These are phyloP conservation scores for Entomortierella beljakovae DNA, from an alignment of 192 early-diverging fungal species.

Conservation along the genomic window DNA sequence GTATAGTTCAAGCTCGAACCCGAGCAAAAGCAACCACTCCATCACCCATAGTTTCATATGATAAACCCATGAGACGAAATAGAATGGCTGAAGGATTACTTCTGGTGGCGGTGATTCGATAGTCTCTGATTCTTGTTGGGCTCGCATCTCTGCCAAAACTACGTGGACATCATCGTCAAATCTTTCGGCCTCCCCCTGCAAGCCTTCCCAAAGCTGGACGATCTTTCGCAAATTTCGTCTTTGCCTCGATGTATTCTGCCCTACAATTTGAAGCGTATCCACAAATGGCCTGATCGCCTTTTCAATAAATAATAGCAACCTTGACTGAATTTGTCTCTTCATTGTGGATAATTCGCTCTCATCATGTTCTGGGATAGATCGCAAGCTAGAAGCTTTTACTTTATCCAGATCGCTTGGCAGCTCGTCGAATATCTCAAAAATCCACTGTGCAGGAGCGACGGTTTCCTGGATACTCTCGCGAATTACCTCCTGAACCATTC, in stretches of 20 bases:
- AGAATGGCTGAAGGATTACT: constrained; percentile 48
- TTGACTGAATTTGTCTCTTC: constrained; percentile 20
- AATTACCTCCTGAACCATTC: constrained; percentile 23
- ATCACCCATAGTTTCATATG: constrained; percentile 68
- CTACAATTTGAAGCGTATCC: constrained; percentile 63
- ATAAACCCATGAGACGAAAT: constrained; percentile 75
- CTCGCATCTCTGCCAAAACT: constrained; percentile 7
- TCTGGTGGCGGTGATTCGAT: not conserved
- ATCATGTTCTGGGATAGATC: constrained; percentile 15
- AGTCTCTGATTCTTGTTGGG: not conserved
- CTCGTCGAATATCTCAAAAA: constrained; percentile 19
- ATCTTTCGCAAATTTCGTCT: constrained; percentile 68
- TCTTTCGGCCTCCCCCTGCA: constrained; percentile 63
- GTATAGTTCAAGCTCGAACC: constrained; percentile 79
- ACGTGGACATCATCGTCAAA: constrained; percentile 37
- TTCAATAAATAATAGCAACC: constrained; percentile 16
- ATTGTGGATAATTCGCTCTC: not conserved
- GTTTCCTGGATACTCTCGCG: constrained; percentile 26
- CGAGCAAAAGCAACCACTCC: constrained; percentile 64
- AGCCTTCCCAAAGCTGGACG: constrained; percentile 65
- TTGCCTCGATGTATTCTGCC: constrained; percentile 72
- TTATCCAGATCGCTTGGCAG: not conserved
- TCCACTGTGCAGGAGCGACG: constrained; percentile 19
- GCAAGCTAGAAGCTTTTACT: not conserved
- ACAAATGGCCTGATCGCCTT: constrained; percentile 61